Evolutionary conservation across 1,284 basidiomycete genomes (phyloP).

Genomic region (Ceratobasidium sp.): DNA sequence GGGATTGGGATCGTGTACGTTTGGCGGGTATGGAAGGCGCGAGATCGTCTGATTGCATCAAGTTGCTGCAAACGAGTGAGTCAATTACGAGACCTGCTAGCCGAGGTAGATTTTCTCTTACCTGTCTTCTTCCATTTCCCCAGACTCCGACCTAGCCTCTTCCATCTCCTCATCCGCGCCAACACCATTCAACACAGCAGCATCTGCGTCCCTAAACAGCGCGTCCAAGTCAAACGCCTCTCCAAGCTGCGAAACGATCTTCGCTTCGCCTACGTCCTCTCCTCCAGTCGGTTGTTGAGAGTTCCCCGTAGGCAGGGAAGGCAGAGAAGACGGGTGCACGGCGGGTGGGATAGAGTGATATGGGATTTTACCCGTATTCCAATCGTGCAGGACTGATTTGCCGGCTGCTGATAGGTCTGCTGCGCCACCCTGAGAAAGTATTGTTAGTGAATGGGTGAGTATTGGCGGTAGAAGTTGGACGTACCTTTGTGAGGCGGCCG

Average conservation of each 20-base stretch:
- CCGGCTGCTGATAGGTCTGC: constrained; percentile 89
- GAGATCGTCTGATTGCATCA: constrained; percentile 62
- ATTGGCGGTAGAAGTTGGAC: constrained; percentile 29
- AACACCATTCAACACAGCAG: constrained; percentile 65
- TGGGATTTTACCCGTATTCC: constrained; percentile 96
- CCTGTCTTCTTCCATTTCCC: constrained; percentile 36
- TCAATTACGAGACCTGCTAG: too few species aligned
- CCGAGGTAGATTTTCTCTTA: too few species aligned
- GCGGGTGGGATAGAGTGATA: constrained; percentile 85
- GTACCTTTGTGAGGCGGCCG: constrained; percentile 85
- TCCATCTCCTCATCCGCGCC: constrained; percentile 55
- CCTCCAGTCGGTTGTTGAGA: constrained; percentile 62
- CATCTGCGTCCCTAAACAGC: constrained; percentile 78
- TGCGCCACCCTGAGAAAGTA: constrained; percentile 78
- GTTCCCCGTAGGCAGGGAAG: constrained; percentile 58
- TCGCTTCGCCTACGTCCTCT: constrained; percentile 77
- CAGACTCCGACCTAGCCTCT: constrained; percentile 49
- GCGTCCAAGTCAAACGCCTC: constrained; percentile 80
- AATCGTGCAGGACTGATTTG: constrained; percentile 88
- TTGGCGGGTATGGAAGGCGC: constrained; percentile 56
- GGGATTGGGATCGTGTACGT: constrained; percentile 52
- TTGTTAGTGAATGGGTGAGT: background rate
- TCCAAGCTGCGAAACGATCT: constrained; percentile 72
- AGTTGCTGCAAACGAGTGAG: constrained; percentile 50
- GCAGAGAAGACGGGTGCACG: constrained; percentile 78